These are phyloP conservation scores for Corniculantispora saksenae DNA, from an alignment of 2,329 filamentous ascomycete genomes.

Conservation along the genomic window DNA sequence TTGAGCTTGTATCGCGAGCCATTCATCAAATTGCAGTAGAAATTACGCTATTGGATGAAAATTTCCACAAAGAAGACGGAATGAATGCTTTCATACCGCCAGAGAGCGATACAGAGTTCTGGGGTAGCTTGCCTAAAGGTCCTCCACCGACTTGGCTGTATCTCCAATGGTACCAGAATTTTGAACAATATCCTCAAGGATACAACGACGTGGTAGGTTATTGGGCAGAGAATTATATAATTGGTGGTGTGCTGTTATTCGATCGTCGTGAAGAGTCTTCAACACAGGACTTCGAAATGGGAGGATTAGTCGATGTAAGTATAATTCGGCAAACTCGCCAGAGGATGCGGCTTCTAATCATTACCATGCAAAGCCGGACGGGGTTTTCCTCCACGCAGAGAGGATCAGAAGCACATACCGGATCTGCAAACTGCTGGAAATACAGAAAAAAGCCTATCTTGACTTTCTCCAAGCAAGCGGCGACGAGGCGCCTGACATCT, in stretches of 20 bases:
- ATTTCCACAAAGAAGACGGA: conserved; percentile 27
- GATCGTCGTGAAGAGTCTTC: conserved; percentile 7
- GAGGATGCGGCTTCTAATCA: not conserved
- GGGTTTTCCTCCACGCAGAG: conserved; percentile 23
- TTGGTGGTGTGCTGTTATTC: conserved; percentile 8
- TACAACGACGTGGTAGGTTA: conserved; percentile 24
- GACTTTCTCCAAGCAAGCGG: conserved; percentile 20
- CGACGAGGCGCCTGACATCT: not conserved
- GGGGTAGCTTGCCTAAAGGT: conserved; percentile 6
- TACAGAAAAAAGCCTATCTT: conserved; percentile 23
- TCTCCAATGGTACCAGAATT: conserved; percentile 25
- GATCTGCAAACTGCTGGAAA: conserved; percentile 24
- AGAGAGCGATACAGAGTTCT: conserved; percentile 16
- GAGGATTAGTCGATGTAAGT: not conserved
- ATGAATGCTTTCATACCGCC: conserved; percentile 27
- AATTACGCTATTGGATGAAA: conserved; percentile 26
- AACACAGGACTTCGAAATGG: not conserved
- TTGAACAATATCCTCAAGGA: conserved; percentile 23
- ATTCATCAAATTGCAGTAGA: conserved; percentile 32
- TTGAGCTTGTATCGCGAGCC: conserved; percentile 33
- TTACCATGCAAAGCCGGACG: not conserved
- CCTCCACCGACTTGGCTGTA: conserved; percentile 28
- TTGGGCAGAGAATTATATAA: conserved; percentile 26
- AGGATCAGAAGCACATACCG: conserved; percentile 20
- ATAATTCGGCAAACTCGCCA: not conserved